Conservation (phyloP, 108 stramenopile species). For the Cyclotella choctawhatcheeana region DNA sequence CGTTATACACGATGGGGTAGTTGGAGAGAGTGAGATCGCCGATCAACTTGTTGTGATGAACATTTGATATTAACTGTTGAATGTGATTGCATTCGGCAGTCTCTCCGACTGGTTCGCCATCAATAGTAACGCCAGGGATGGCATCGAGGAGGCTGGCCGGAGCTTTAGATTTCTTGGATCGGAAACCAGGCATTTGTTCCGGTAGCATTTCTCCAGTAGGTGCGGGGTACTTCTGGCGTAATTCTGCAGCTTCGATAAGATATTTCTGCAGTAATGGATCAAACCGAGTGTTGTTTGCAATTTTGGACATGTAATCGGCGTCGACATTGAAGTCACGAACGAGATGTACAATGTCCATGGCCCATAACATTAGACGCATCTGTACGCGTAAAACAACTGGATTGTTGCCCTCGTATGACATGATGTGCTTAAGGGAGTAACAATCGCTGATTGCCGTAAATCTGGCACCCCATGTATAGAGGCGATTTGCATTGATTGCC, state of each 20-base stretch:
- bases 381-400: constrained; percentile 17
- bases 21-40: background rate
- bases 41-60: background rate
- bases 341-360: constrained; percentile 13
- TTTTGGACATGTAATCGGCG: constrained; percentile 14
- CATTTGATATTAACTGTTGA: background rate
- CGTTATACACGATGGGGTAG: background rate
- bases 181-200: constrained; percentile 20
- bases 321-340: background rate
- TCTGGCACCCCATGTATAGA: background rate
- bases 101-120: background rate
- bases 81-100: background rate
- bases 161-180: background rate
- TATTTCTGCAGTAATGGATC: constrained; percentile 20
- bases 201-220: constrained; percentile 2
- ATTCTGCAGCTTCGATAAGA: background rate
- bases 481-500: constrained; percentile 2
- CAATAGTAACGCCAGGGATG: background rate
- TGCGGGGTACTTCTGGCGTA: background rate
- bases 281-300: constrained; percentile 8
- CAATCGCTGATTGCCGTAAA: constrained; percentile 21
- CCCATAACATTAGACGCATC: constrained; percentile 24
- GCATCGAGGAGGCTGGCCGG: background rate
- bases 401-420: constrained; percentile 21
- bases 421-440: constrained; percentile 8